Conservation (phyloP, 805 yeast species). For the Myxozyma lipomycoides region DNA sequence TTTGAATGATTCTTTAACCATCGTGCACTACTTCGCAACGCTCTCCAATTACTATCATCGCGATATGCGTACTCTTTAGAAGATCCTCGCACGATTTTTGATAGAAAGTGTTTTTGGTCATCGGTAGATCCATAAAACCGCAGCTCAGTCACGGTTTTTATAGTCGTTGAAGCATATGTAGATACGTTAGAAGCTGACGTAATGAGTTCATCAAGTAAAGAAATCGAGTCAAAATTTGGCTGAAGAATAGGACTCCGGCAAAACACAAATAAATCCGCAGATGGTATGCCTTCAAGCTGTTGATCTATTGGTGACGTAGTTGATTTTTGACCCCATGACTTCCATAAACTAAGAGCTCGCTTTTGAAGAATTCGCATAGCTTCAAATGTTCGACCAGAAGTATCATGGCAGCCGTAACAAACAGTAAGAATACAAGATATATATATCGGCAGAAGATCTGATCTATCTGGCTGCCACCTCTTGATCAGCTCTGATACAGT, state of each 20-base stretch:
- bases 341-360: conserved; percentile 6
- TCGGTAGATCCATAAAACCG: conserved; percentile 20
- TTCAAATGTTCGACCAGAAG: conserved; percentile 11
- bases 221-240: conserved; percentile 1
- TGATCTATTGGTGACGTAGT: conserved; percentile 1
- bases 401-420: conserved; percentile 16
- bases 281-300: neutral
- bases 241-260: conserved; percentile 18
- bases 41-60: conserved; percentile 27
- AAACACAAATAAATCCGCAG: conserved; percentile 5
- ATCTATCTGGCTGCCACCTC: conserved; percentile 18
- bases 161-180: conserved; percentile 16
- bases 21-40: conserved; percentile 17
- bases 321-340: conserved; percentile 1
- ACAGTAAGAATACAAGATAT: conserved; percentile 17
- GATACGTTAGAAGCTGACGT: conserved; percentile 26
- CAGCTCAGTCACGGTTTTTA: conserved; percentile 13
- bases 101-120: conserved; percentile 21
- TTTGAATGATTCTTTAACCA: conserved; percentile 22
- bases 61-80: conserved; percentile 25
- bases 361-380: conserved; percentile 22
- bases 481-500: conserved; percentile 8
- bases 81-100: conserved; percentile 18
- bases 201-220: conserved; percentile 19
- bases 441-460: conserved; percentile 28